Percentiles rank a stretch among this genome's conserved stretches.
Evolutionary conservation across 179 eudicot species (phyloP).

Genomic region (Drosera spatulata): DNA sequence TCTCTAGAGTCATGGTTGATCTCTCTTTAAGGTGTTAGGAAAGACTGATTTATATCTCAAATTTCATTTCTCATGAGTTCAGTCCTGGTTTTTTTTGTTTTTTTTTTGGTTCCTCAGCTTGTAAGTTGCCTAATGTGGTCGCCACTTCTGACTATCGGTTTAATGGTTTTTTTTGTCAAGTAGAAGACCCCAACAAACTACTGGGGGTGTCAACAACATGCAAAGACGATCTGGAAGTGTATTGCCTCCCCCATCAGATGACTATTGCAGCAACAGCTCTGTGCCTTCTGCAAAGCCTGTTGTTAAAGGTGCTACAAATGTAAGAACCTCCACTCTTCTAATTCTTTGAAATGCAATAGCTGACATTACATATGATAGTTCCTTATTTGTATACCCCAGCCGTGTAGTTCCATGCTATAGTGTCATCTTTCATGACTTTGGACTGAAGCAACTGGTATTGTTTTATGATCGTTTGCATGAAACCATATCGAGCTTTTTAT

Average conservation of each 20-base stretch:
- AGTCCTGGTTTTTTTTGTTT: not conserved
- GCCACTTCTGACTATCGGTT: too few relatives aligned
- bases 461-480: too few relatives aligned
- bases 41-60: too few relatives aligned
- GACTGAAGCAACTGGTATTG: too few relatives aligned
- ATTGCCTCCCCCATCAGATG: slow-evolving; percentile 76
- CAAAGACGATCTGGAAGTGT: slow-evolving; percentile 60
- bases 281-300: slow-evolving; percentile 23
- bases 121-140: not conserved
- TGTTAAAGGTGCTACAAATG: slow-evolving; percentile 29
- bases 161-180: slow-evolving; percentile 13
- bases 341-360: not conserved
- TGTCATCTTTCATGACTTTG: too few relatives aligned
- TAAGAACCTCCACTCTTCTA: slow-evolving; percentile 18
- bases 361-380: not conserved
- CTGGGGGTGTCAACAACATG: slow-evolving; percentile 51
- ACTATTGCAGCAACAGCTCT: slow-evolving; percentile 22
- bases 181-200: slow-evolving; percentile 86
- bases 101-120: not conserved
- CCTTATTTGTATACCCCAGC: too few relatives aligned
- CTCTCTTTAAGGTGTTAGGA: too few relatives aligned
- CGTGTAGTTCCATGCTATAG: too few relatives aligned
- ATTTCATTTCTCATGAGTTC: too few relatives aligned
- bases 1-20: too few relatives aligned
- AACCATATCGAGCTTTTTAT: too few relatives aligned